Percentiles rank a stretch among this genome's conserved stretches.
Evolutionary conservation across 768 basidiomycete genomes (phyloP).

Genomic region (Suillus fuscotomentosus): DNA sequence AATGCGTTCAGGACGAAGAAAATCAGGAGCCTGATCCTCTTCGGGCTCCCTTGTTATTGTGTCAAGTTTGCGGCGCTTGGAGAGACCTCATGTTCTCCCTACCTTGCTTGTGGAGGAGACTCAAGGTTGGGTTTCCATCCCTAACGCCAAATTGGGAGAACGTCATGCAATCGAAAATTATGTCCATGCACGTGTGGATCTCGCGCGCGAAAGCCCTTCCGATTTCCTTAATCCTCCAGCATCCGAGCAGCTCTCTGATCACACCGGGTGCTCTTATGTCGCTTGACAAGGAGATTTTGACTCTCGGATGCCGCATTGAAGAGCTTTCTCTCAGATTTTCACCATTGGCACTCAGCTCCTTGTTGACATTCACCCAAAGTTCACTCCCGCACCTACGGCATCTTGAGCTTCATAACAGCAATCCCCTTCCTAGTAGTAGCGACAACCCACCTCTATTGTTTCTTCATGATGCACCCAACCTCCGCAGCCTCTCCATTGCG

Average conservation of each 20-base stretch:
- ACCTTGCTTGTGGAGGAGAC: conserved; percentile 21
- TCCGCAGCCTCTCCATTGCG: conserved; percentile 25
- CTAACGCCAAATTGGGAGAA: conserved; percentile 21
- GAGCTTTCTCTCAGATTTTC: conserved; percentile 21
- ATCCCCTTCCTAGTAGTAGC: conserved; percentile 18
- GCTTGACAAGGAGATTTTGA: conserved; percentile 29
- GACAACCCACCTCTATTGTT: conserved; percentile 25
- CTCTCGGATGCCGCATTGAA: conserved; percentile 21
- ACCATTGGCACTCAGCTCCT: conserved; percentile 21
- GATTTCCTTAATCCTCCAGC: conserved; percentile 23
- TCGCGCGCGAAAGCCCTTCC: conserved; percentile 30
- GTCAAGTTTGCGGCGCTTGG: conserved; percentile 31
- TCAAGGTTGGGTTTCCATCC: conserved; percentile 24
- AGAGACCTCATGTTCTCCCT: conserved; percentile 28
- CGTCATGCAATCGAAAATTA: conserved; percentile 23
- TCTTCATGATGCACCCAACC: conserved; percentile 25
- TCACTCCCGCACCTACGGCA: conserved; percentile 21
- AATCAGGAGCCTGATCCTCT: conserved; percentile 12
- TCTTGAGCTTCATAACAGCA: conserved; percentile 27
- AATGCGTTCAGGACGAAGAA: conserved; percentile 15
- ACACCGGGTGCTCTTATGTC: conserved; percentile 26
- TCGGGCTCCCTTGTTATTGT: conserved; percentile 23
- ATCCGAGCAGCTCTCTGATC: conserved; percentile 20
- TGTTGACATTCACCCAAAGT: conserved; percentile 27
- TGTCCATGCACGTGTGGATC: conserved; percentile 29